Evolutionary conservation across 805 yeast genomes (phyloP), one percentile per base, ranked within the genome.

Genomic region (Yarrowia keelungensis): DNA sequence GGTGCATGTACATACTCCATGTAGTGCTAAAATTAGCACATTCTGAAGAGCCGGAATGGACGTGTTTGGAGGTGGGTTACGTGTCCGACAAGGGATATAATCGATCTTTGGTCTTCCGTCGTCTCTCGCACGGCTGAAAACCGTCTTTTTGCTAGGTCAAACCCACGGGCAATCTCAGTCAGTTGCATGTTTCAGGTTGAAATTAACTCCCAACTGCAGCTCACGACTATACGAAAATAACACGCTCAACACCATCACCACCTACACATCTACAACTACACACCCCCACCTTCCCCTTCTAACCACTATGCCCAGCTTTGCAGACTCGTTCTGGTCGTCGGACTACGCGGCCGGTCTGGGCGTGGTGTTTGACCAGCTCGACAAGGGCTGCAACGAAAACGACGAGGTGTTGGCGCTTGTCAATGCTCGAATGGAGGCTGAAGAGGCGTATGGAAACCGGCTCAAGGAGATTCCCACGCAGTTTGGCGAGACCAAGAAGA

Each of bases 281-380:
- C 32, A 26, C 32, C 4, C 32, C 4, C 32, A 5, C 7, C 4
- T 26, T 5, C 32, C 32, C 32, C 32, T 26, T 26, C 32, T 26
- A 26, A 26, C 32, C 39, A 32, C 54, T 5, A 80, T 80, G 82
- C 78, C 85, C 9, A 85, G 91, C 22, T 89, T 90, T 79, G 86
- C 91, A 5, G 91, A 89, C 72, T 85, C 87, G 73, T 90, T 90
- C 78, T 90, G 96, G 96, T 82, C 92, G 8, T 81, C 81, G 38
- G 93, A 89, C 74, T 86, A 87, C 74, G 79, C 81, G 14, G 78
- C 83, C n/a, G 87, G 82, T 26, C 70, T 80, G 51, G 73, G 73
- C n/a, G 73, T 76, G 46, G 75, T 81, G 53, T 79, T 79, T 69
- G 76, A 74, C 47, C 79, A 80, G 72, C 75, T 80, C 43, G 71